phyloP scores from a whole-genome alignment of 371 early-diverging fungal genomes.

The Apophysomyces elegans region DNA sequence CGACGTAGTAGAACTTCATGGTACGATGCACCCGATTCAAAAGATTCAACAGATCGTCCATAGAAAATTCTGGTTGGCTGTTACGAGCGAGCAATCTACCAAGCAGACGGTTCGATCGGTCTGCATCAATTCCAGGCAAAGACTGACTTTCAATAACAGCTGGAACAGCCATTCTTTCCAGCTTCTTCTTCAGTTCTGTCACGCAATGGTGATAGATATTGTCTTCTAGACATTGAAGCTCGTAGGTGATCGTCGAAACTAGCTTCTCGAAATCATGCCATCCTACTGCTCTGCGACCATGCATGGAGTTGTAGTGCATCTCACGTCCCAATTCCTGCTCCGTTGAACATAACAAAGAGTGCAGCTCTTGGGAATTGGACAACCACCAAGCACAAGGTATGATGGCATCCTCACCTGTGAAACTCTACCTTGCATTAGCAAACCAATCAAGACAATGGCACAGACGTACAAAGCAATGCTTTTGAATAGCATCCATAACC shows the following conservation, averaged over 20 bases:
- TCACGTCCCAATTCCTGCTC: slow-evolving; percentile 53
- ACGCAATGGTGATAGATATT: slow-evolving; percentile 84
- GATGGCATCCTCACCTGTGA: slow-evolving; percentile 63
- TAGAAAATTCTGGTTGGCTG: slow-evolving; percentile 77
- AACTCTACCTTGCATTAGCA: slow-evolving; percentile 17
- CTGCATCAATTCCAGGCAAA: slow-evolving; percentile 88
- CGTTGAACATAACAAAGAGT: slow-evolving; percentile 63
- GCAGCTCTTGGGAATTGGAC: slow-evolving; percentile 91
- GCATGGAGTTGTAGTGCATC: slow-evolving; percentile 46
- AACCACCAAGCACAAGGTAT: slow-evolving; percentile 88
- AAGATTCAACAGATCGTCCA: slow-evolving; percentile 92
- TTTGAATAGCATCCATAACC: slow-evolving; percentile 87
- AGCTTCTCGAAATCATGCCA: slow-evolving; percentile 68
- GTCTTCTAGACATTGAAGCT: slow-evolving; percentile 68
- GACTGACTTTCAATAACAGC: slow-evolving; percentile 93
- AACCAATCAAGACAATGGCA: slow-evolving; percentile 11
- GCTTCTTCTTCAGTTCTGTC: slow-evolving; percentile 91
- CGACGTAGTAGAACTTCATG: slow-evolving; percentile 95
- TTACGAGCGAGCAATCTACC: slow-evolving; percentile 76
- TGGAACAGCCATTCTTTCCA: slow-evolving; percentile 92
- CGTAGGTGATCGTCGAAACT: slow-evolving; percentile 68
- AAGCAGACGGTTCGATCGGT: slow-evolving; percentile 80
- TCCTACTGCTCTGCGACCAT: slow-evolving; percentile 51
- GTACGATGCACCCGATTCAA: slow-evolving; percentile 90
- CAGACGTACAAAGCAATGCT: slow-evolving; percentile 63